Evolutionary conservation across 2,329 filamentous ascomycete species (phyloP), one percentile per base, ranked within the genome.

Genomic region (Fusarium marasasianum): DNA sequence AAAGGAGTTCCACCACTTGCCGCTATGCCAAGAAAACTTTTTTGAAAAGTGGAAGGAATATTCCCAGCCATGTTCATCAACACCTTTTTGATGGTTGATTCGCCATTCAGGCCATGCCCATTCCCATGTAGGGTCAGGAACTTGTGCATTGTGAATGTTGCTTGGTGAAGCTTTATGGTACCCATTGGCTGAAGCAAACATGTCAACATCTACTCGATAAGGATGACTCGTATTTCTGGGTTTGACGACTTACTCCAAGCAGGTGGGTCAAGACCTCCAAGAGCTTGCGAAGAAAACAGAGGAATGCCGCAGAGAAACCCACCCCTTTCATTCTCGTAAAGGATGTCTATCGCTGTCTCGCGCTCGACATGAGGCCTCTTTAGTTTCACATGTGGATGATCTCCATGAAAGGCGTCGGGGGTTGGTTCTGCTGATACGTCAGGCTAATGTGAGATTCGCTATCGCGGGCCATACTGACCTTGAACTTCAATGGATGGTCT

Each of bases 311-410:
- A 98, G 71, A 97, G 86, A 79, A 98, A 97, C 44, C 91, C 91
- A 17, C 96, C 96, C 65, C 96, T 90, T 84, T 99, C 94, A 79
- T 99, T 99, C 82, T 99, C 96, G 82, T 97, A 98, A 1, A 99
- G 86, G 10, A 98, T 89, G 73, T 99, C 96, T 69, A 98, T 91
- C 35, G 89, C 91, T 6, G 86, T 86, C 73, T 91, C 80, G 84
- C 87, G 71, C 79, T 83, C 66, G 82, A 79, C 71, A 40, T 81
- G 75, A 20, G 76, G 78, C 53, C 75, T 79, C 43, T 71, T 79
- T 14, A 81, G 80, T 45, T 81, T 80, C 40, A 85, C 83, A 55
- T 83, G 75, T n/a, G 83, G 63, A 37, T 73, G 61, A 38, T 77
- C 61, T 64, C 71, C 69, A 44, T 75, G 62, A 37, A 76, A 75